These are phyloP conservation scores for Neophaeococcomyces aloes DNA, from an alignment of 2,329 filamentous ascomycete genomes.

Conservation along the genomic window DNA sequence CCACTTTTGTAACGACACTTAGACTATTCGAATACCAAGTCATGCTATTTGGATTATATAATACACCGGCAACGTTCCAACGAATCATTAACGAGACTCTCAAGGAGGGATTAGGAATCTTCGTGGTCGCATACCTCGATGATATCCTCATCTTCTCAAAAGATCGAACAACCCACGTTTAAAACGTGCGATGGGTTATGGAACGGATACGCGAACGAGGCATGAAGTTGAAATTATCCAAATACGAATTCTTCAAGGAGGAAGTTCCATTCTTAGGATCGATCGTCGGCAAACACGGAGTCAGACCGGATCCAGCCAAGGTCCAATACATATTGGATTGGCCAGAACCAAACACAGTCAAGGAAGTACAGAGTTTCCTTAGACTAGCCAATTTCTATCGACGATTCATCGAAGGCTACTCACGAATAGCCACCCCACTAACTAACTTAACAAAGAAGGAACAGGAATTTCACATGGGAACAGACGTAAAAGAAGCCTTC, in stretches of 20 bases:
- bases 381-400: constrained; percentile 17
- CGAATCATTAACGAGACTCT: constrained; percentile 15
- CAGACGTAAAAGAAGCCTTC: constrained; percentile 7
- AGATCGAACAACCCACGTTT: neutral
- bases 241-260: constrained; percentile 15
- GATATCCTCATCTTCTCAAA: constrained; percentile 14
- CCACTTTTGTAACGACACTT: constrained; percentile 11
- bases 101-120: constrained; percentile 5
- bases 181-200: constrained; percentile 14
- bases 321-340: constrained; percentile 13
- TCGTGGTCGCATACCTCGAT: constrained; percentile 11
- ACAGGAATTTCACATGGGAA: constrained; percentile 3
- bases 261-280: constrained; percentile 15
- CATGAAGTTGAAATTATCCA: constrained; percentile 14
- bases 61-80: constrained; percentile 11
- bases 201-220: constrained; percentile 6
- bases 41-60: constrained; percentile 12
- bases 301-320: constrained; percentile 13
- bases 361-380: constrained; percentile 16
- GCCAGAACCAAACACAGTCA: constrained; percentile 9
- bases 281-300: constrained; percentile 11
- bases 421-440: constrained; percentile 2
- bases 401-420: constrained; percentile 17
- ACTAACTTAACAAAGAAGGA: constrained; percentile 3
- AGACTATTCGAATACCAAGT: constrained; percentile 15